These are phyloP conservation scores for Alternaria infectoria DNA, from an alignment of 2,329 filamentous ascomycete species.

Conservation along the genomic window DNA sequence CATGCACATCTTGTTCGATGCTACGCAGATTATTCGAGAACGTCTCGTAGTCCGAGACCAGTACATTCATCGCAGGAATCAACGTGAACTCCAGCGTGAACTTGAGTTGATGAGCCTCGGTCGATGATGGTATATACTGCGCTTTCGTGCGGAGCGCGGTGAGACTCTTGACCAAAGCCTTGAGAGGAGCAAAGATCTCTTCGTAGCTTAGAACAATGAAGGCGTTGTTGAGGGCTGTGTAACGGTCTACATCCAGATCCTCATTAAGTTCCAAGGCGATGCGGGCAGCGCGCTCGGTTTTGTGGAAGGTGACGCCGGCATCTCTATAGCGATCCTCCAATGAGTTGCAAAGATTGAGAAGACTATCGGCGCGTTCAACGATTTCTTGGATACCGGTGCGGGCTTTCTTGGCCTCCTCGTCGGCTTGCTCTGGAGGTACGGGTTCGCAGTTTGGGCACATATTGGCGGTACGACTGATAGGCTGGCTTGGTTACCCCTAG, in stretches of 20 bases:
- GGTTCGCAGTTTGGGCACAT: neutral
- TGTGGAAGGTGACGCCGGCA: neutral
- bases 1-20: neutral
- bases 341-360: neutral
- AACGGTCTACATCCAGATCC: neutral
- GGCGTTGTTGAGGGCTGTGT: neutral
- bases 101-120: neutral
- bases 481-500: neutral
- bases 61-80: neutral
- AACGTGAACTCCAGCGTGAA: neutral
- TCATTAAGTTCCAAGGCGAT: neutral
- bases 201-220: slow-evolving; percentile 2
- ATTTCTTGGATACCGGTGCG: neutral
- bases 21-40: neutral
- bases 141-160: neutral
- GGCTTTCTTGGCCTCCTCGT: too few relatives aligned
- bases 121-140: neutral
- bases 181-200: neutral
- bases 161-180: neutral
- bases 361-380: neutral
- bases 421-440: neutral
- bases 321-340: slow-evolving; percentile 1
- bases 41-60: neutral
- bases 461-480: neutral
- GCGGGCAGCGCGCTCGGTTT: neutral